These are phyloP conservation scores for Cruciata laevipes DNA, from an alignment of 257 asterid species.

Conservation along the genomic window DNA sequence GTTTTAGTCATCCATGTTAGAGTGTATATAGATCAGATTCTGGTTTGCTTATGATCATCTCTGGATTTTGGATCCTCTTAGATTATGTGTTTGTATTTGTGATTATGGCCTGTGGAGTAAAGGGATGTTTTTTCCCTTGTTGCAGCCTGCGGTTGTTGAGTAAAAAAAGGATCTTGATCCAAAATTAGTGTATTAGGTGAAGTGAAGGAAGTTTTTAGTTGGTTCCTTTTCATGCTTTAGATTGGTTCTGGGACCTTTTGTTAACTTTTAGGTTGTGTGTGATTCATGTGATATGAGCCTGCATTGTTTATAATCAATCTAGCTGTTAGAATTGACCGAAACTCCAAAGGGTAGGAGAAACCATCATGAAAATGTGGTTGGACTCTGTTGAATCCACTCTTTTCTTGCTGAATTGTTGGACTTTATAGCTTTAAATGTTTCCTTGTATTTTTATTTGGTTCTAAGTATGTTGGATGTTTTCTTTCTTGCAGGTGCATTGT, in stretches of 20 bases:
- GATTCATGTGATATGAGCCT: conserved; percentile 3
- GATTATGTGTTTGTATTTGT: background rate
- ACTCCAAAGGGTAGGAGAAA: background rate
- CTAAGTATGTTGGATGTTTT: background rate
- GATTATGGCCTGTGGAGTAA: background rate
- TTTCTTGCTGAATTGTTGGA: conserved; percentile 2
- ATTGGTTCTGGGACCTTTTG: background rate
- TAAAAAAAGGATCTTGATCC: background rate
- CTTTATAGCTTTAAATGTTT: background rate
- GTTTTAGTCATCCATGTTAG: background rate
- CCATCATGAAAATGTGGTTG: background rate
- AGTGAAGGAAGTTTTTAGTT: background rate
- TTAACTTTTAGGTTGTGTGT: background rate
- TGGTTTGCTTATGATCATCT: background rate
- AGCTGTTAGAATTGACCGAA: background rate
- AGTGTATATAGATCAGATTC: background rate
- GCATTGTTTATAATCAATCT: background rate
- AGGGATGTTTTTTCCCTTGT: background rate
- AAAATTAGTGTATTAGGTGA: background rate
- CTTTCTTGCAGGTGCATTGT: conserved; percentile 13
- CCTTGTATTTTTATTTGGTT: background rate
- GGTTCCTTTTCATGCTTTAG: background rate
- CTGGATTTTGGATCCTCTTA: background rate
- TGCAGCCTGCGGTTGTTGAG: conserved; percentile 8
- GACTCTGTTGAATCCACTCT: background rate